These are phyloP conservation scores for Trichocladium antarcticum DNA, from an alignment of 495 filamentous ascomycete genomes.

Conservation along the genomic window DNA sequence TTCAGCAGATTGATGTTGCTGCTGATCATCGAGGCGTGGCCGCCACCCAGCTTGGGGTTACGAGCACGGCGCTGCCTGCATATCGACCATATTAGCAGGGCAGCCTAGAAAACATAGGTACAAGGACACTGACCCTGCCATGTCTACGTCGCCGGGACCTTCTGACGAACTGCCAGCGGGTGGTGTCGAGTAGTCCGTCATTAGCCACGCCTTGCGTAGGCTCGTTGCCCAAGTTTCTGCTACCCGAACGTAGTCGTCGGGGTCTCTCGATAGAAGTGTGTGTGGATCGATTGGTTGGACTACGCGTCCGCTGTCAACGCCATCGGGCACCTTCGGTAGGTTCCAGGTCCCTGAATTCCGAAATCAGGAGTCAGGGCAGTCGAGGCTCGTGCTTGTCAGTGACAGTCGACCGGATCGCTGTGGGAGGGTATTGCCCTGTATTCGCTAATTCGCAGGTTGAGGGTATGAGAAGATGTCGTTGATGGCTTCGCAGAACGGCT, in stretches of 20 bases:
- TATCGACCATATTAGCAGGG: not conserved
- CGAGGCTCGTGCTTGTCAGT: too few relatives aligned
- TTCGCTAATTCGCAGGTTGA: too few relatives aligned
- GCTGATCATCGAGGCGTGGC: constrained; percentile 78
- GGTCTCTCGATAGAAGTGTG: not conserved
- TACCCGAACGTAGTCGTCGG: too few relatives aligned
- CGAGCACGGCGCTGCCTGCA: constrained; percentile 26
- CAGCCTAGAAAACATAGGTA: not conserved
- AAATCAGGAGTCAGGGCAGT: not conserved
- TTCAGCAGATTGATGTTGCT: constrained; percentile 93
- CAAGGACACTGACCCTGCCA: constrained; percentile 30
- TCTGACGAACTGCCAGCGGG: constrained; percentile 25
- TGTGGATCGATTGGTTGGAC: not conserved
- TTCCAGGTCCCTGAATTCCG: not conserved
- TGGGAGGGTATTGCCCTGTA: too few relatives aligned
- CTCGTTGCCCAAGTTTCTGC: not conserved
- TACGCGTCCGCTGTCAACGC: not conserved
- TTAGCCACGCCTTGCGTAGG: constrained; percentile 8
- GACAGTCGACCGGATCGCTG: too few relatives aligned
- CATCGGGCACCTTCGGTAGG: not conserved
- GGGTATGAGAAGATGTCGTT: too few relatives aligned
- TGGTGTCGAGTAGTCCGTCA: constrained; percentile 37
- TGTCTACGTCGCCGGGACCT: constrained; percentile 24
- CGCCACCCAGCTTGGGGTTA: constrained; percentile 39
- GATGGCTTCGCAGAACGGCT: too few relatives aligned